Percentiles rank a stretch among this genome's conserved stretches.
These are phyloP conservation scores for Globisporangium paroecandrum DNA, from an alignment of 352 stramenopile species.

Conservation along the genomic window DNA sequence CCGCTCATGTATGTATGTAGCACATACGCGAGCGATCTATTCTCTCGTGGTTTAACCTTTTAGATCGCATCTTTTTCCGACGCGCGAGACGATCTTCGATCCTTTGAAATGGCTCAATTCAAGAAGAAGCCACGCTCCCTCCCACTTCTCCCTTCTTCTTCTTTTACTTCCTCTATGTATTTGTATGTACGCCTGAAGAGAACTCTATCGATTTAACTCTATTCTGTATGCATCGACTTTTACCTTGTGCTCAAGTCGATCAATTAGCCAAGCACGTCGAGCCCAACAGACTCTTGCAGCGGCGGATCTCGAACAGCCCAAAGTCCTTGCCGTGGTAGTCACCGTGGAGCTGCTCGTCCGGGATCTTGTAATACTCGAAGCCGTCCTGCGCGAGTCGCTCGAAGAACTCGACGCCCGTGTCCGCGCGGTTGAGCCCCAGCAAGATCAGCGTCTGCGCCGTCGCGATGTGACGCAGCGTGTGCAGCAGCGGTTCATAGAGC, in stretches of 20 bases:
- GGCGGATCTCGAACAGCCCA: slow-evolving; percentile 68
- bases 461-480: slow-evolving; percentile 52
- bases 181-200: too few species aligned
- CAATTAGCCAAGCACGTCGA: neutral
- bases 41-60: too few species aligned
- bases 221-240: neutral
- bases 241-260: neutral
- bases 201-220: neutral
- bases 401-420: slow-evolving; percentile 71
- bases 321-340: slow-evolving; percentile 77
- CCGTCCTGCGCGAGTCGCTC: slow-evolving; percentile 56
- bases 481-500: slow-evolving; percentile 70
- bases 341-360: slow-evolving; percentile 45
- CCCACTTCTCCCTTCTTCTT: too few species aligned
- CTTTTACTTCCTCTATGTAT: too few species aligned
- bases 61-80: too few species aligned
- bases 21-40: too few species aligned
- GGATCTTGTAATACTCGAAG: slow-evolving; percentile 85
- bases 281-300: neutral
- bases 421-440: slow-evolving; percentile 67
- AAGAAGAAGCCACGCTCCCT: too few species aligned
- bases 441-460: slow-evolving; percentile 47
- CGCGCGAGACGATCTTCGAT: too few species aligned
- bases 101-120: too few species aligned
- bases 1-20: too few species aligned